Evolutionary conservation across 75 land plant genomes (phyloP).

Genomic region (Cryptomeria japonica): DNA sequence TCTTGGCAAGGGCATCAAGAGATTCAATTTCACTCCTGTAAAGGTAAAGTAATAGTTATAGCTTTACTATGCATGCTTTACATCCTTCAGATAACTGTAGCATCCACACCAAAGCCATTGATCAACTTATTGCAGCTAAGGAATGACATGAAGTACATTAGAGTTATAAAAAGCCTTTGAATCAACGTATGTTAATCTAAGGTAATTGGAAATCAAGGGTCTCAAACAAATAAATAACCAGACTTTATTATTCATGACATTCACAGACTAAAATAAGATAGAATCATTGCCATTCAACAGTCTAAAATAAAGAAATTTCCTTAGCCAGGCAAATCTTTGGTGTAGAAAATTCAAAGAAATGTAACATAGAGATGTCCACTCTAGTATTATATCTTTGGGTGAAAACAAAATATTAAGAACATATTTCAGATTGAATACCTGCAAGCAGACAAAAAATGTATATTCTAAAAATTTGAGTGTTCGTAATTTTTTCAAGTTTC

Average conservation of each 20-base stretch:
- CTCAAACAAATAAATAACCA: background rate
- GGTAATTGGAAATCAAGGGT: background rate
- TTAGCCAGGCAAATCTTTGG: too few relatives aligned
- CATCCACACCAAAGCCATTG: background rate
- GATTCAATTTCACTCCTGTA: slow-evolving; percentile 38
- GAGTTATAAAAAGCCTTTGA: background rate
- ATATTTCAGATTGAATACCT: too few relatives aligned
- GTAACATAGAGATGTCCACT: background rate
- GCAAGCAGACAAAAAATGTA: too few relatives aligned
- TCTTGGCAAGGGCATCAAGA: slow-evolving; percentile 61
- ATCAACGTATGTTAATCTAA: background rate
- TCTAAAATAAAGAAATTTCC: background rate
- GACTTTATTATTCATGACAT: too few relatives aligned
- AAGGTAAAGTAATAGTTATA: background rate
- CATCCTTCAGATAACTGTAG: background rate
- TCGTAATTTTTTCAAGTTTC: too few relatives aligned
- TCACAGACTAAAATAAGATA: too few relatives aligned
- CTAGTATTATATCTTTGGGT: too few relatives aligned
- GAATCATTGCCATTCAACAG: background rate
- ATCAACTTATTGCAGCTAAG: background rate
- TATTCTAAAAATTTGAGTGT: background rate
- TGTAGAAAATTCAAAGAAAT: background rate
- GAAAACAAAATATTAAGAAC: too few relatives aligned
- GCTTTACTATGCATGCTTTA: background rate
- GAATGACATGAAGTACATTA: background rate